These are phyloP conservation scores for Suillus subaureus DNA, from an alignment of 768 basidiomycete species.

Conservation along the genomic window DNA sequence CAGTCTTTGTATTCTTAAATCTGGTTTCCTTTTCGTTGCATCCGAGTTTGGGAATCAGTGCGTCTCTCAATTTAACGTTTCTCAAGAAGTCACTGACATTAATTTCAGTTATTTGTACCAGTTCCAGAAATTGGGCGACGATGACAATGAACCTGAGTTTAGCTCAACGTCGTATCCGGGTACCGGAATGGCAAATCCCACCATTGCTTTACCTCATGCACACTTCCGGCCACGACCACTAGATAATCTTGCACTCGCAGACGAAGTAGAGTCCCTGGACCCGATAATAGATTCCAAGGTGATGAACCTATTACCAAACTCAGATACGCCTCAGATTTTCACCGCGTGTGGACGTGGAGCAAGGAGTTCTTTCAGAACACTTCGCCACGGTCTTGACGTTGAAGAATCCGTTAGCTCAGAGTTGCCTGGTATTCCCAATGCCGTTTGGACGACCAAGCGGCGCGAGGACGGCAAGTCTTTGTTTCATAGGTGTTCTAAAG, in stretches of 20 bases:
- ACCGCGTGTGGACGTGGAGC: slow-evolving; percentile 90
- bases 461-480: slow-evolving; percentile 75
- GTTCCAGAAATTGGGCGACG: slow-evolving; percentile 97
- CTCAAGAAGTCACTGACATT: slow-evolving; percentile 15
- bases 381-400: slow-evolving; percentile 94
- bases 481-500: neutral
- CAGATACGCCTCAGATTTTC: slow-evolving; percentile 95
- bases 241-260: slow-evolving; percentile 88
- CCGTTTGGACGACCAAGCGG: slow-evolving; percentile 96
- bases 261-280: slow-evolving; percentile 88
- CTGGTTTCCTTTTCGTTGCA: slow-evolving; percentile 96
- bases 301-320: slow-evolving; percentile 85
- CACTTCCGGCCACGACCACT: slow-evolving; percentile 85
- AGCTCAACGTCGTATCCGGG: slow-evolving; percentile 84
- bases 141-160: slow-evolving; percentile 92
- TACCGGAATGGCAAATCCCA: slow-evolving; percentile 80
- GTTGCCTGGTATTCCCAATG: slow-evolving; percentile 95
- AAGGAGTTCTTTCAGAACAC: slow-evolving; percentile 83
- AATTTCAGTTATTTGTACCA: slow-evolving; percentile 83
- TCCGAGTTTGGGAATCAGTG: slow-evolving; percentile 98
- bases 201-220: slow-evolving; percentile 65
- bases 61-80: slow-evolving; percentile 34
- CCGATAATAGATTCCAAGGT: slow-evolving; percentile 94
- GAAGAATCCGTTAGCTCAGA: slow-evolving; percentile 95
- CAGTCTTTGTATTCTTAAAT: slow-evolving; percentile 95